phyloP scores from a whole-genome alignment of 257 asterid species.

The Salvia miltiorrhiza region DNA sequence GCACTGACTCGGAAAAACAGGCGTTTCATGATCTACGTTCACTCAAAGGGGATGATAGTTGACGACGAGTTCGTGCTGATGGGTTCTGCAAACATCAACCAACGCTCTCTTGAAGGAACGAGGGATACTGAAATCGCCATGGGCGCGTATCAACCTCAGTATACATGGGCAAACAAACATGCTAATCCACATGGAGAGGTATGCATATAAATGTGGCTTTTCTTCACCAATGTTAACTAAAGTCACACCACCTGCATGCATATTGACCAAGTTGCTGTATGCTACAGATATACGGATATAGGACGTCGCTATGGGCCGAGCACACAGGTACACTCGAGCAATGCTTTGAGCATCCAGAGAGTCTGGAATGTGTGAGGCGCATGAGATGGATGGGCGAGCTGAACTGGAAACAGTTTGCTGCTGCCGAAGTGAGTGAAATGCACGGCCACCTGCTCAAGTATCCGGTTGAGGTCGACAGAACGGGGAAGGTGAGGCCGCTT shows the following conservation, averaged over 20 bases:
- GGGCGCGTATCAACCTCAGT: constrained; percentile 94
- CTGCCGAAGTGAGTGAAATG: constrained; percentile 52
- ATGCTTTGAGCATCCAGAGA: constrained; percentile 71
- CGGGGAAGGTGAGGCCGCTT: constrained; percentile 67
- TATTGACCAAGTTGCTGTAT: background rate
- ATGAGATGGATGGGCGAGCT: constrained; percentile 60
- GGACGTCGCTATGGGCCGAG: constrained; percentile 90
- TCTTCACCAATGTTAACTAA: background rate
- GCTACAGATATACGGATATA: constrained; percentile 76
- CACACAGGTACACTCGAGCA: constrained; percentile 67
- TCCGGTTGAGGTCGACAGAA: constrained; percentile 75
- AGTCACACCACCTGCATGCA: background rate
- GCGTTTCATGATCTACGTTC: constrained; percentile 91
- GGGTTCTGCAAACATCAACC: constrained; percentile 96
- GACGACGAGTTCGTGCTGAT: constrained; percentile 80
- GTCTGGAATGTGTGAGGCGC: constrained; percentile 62
- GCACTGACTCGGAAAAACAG: constrained; percentile 53
- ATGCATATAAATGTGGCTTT: background rate
- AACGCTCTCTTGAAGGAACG: constrained; percentile 90
- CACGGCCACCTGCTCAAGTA: constrained; percentile 83
- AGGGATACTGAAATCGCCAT: constrained; percentile 96
- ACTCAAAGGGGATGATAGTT: constrained; percentile 95
- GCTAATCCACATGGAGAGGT: constrained; percentile 83
- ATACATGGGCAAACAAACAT: constrained; percentile 61
- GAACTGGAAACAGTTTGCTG: constrained; percentile 78